Percentiles rank a stretch among this genome's conserved stretches.
Conservation (phyloP, 2,329 filamentous ascomycete species). For the Diaporthe ilicicola region DNA sequence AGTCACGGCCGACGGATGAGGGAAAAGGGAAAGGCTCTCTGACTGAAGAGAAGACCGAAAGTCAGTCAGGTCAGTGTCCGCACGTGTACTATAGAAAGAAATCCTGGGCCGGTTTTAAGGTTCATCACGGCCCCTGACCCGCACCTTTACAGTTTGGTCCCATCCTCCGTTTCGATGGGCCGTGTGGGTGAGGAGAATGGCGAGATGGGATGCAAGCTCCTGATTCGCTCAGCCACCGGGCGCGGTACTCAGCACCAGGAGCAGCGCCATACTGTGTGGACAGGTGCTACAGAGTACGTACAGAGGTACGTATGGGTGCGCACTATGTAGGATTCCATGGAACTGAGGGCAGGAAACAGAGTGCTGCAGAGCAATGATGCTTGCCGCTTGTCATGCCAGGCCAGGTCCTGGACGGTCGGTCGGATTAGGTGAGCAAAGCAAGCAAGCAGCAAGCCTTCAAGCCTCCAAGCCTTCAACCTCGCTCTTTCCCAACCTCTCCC, state of each 20-base stretch:
- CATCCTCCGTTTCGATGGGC: neutral
- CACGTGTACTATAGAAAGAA: neutral
- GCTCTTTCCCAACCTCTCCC: conserved; percentile 8
- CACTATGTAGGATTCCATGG: neutral
- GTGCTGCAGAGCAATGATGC: neutral
- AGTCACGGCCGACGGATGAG: neutral
- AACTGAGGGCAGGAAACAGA: neutral
- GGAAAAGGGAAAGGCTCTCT: neutral
- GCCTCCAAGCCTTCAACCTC: conserved; percentile 15
- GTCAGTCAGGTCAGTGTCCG: neutral
- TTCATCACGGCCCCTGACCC: conserved; percentile 13
- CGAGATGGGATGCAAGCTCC: neutral
- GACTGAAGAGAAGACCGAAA: neutral
- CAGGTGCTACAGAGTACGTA: conserved; percentile 11
- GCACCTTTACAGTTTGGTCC: conserved; percentile 22
- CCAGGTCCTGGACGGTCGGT: neutral
- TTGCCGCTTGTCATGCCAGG: neutral
- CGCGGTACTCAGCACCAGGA: neutral
- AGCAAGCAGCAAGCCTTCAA: neutral
- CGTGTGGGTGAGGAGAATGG: neutral
- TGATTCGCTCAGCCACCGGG: conserved; percentile 22
- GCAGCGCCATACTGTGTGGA: conserved; percentile 6
- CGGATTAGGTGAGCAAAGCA: conserved; percentile 25
- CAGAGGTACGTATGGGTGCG: neutral
- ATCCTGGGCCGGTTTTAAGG: conserved; percentile 4